A percentile compares a stretch with the other conserved stretches of the same genome.
These are phyloP conservation scores for Quercus parvula DNA, from an alignment of 306 rosid genomes.

Conservation along the genomic window DNA sequence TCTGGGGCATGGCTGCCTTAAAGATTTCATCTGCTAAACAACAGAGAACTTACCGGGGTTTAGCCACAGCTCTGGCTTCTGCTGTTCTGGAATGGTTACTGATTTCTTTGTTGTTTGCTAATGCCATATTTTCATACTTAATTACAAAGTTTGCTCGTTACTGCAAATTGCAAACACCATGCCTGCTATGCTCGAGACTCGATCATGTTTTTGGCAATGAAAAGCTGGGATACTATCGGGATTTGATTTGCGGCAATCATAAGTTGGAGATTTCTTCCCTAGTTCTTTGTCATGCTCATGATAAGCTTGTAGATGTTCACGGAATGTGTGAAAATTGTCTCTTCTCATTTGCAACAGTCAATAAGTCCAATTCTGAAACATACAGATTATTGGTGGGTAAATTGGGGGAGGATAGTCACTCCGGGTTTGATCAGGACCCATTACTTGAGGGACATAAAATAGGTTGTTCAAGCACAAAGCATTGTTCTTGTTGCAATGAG, in stretches of 20 bases:
- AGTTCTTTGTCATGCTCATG: slow-evolving; percentile 61
- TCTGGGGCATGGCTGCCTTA: slow-evolving; percentile 36
- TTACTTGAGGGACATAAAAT: slow-evolving; percentile 34
- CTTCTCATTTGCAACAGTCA: slow-evolving; percentile 57
- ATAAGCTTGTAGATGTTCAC: slow-evolving; percentile 73
- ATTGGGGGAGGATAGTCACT: slow-evolving; percentile 45
- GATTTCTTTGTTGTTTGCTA: slow-evolving; percentile 56
- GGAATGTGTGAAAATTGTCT: slow-evolving; percentile 75
- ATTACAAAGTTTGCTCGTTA: slow-evolving; percentile 65
- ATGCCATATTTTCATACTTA: slow-evolving; percentile 59
- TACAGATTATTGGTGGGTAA: slow-evolving; percentile 59
- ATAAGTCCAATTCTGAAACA: slow-evolving; percentile 57
- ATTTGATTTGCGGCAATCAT: slow-evolving; percentile 68
- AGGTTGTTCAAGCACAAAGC: slow-evolving; percentile 3
- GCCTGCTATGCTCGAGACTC: slow-evolving; percentile 86
- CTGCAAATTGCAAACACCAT: slow-evolving; percentile 66
- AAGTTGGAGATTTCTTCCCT: slow-evolving; percentile 72
- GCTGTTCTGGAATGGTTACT: slow-evolving; percentile 89
- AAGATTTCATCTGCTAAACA: slow-evolving; percentile 35
- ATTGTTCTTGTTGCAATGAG: slow-evolving; percentile 70
- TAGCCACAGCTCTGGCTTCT: slow-evolving; percentile 41
- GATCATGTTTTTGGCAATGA: slow-evolving; percentile 77
- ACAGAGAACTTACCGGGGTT: slow-evolving; percentile 17
- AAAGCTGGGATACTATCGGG: slow-evolving; percentile 55
- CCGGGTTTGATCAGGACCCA: slow-evolving; percentile 44